Evolutionary conservation across 2,329 filamentous ascomycete genomes (phyloP).

Genomic region (Scedosporium dehoogii): DNA sequence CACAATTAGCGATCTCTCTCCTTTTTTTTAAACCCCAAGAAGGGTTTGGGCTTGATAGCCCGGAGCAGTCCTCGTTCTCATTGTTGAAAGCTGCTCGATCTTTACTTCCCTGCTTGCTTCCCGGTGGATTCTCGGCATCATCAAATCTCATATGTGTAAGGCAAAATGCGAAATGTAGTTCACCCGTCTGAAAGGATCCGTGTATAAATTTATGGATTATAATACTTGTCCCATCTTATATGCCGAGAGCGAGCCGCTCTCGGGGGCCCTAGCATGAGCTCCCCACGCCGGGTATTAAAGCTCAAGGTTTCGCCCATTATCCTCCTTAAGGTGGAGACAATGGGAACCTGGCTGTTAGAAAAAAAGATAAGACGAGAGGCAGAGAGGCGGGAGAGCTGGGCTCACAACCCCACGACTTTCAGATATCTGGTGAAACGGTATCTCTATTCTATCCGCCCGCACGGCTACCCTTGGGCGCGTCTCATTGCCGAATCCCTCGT

Average conservation of each 20-base stretch:
- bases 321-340: background rate
- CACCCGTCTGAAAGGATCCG: background rate
- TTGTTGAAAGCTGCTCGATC: background rate
- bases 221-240: background rate
- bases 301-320: background rate
- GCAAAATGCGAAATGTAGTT: background rate
- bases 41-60: too few relatives aligned
- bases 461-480: background rate
- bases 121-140: background rate
- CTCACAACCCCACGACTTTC: background rate
- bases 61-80: background rate
- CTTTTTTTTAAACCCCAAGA: background rate
- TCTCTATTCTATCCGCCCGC: slow-evolving; percentile 1
- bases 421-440: background rate
- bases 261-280: background rate
- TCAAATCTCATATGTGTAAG: background rate
- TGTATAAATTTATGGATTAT: background rate
- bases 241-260: background rate
- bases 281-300: background rate
- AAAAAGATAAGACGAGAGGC: background rate
- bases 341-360: background rate
- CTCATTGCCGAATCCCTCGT: background rate
- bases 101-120: background rate
- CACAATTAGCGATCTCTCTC: background rate
- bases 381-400: background rate